Evolutionary conservation across 306 rosid species (phyloP).

Genomic region (Argentina anserina): DNA sequence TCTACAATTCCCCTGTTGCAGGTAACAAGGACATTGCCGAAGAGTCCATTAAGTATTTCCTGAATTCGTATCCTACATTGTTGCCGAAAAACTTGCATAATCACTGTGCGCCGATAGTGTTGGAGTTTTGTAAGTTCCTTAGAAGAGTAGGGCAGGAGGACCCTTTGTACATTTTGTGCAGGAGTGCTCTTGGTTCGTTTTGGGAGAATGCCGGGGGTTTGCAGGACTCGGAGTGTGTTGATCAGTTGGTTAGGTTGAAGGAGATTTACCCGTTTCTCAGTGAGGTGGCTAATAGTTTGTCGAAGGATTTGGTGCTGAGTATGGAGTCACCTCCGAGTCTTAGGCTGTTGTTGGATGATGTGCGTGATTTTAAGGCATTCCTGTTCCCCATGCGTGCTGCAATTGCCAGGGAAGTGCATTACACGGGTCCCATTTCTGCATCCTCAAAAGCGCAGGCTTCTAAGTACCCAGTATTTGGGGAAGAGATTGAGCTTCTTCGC

Average conservation of each 20-base stretch:
- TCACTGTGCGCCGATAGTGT: slow-evolving; percentile 37
- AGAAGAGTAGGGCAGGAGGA: slow-evolving; percentile 43
- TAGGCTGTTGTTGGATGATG: slow-evolving; percentile 46
- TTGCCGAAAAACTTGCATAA: slow-evolving; percentile 28
- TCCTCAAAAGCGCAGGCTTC: slow-evolving; percentile 1
- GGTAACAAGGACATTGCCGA: slow-evolving; percentile 46
- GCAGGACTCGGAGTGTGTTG: slow-evolving; percentile 14
- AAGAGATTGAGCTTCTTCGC: slow-evolving; percentile 44
- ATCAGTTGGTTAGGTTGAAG: slow-evolving; percentile 27
- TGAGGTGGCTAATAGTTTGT: slow-evolving; percentile 43
- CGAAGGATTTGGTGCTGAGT: slow-evolving; percentile 44
- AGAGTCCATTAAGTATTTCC: slow-evolving; percentile 37
- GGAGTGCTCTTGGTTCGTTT: slow-evolving; percentile 42
- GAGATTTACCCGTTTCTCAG: slow-evolving; percentile 50
- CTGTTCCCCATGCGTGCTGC: slow-evolving; percentile 35
- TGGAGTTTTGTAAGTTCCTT: slow-evolving; percentile 66
- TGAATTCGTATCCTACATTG: slow-evolving; percentile 21
- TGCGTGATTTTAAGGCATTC: slow-evolving; percentile 46
- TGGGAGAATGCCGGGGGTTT: slow-evolving; percentile 21
- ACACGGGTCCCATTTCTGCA: slow-evolving; percentile 14
- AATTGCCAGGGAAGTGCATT: slow-evolving; percentile 16
- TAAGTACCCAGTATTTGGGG: slow-evolving; percentile 28
- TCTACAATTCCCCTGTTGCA: slow-evolving; percentile 40
- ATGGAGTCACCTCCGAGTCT: slow-evolving; percentile 33
- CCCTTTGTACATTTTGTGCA: slow-evolving; percentile 46